Evolutionary conservation across 371 early-diverging fungal genomes (phyloP), one percentile per base, ranked within the genome.

Genomic region (Actinomucor elegans): DNA sequence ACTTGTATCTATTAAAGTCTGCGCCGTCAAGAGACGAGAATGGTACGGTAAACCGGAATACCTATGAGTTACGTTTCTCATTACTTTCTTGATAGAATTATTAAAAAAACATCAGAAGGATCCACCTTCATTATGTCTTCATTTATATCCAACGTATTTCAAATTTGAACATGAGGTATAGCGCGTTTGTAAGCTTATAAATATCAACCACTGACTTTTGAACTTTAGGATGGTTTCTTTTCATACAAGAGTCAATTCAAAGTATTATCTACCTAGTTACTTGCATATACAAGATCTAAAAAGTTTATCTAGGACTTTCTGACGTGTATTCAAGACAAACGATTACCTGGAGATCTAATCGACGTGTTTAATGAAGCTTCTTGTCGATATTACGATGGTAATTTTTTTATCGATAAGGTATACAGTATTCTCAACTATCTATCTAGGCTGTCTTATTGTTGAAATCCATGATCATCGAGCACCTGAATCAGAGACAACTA

Each of bases 131-230:
- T 65, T 84, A 24, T 61, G 72, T 38, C 63, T 84, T 15, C 84
- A 81, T 50, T 66, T 84, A 28, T 84, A 84, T 59, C 69, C 79
- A 17, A 84, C 84, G 1, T 81, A 84, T 54, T 84, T 84, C 51
- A 81, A 81, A 57, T 84, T 84, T 59, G 84, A 84, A 48, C 80
- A 81, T 44, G 80, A 84, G 75, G 83, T 82, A 21, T 15, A n/a
- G 20, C 15, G 4, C 17, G 43, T 27, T 52, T 10, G n/a, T n/a
- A n/a, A n/a, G n/a, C n/a, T n/a, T n/a, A n/a, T n/a, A n/a, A n/a
- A n/a, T n/a, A n/a, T n/a, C n/a, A n/a, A n/a, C n/a, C n/a, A n/a
- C n/a, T n/a, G n/a, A n/a, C n/a, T n/a, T n/a, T n/a, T n/a, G n/a
- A n/a, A 23, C 34, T 38, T 11, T 62, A 82, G 79, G 81, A 81